Conservation (phyloP, 305 asterid genomes). For the Rubia peregrina region DNA sequence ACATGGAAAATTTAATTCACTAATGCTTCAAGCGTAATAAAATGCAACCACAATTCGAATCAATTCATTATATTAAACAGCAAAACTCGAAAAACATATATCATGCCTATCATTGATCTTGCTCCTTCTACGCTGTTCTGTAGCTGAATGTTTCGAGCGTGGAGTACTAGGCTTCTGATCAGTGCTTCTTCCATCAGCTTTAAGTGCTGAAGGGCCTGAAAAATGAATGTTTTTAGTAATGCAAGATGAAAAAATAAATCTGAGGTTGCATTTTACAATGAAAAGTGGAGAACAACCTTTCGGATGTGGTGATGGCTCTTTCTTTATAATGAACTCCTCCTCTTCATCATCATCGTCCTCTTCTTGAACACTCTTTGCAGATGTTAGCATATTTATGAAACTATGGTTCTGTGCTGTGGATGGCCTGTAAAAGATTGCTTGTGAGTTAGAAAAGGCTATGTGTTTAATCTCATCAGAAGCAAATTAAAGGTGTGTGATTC, state of each 20-base stretch:
- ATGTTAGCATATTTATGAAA: slow-evolving; percentile 70
- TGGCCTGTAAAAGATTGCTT: slow-evolving; percentile 43
- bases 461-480: neutral
- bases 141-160: slow-evolving; percentile 97
- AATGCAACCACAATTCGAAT: neutral
- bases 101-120: slow-evolving; percentile 95
- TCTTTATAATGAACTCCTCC: slow-evolving; percentile 62
- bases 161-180: slow-evolving; percentile 88
- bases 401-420: slow-evolving; percentile 55
- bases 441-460: slow-evolving; percentile 7
- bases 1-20: neutral
- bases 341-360: slow-evolving; percentile 77
- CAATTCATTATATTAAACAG: neutral
- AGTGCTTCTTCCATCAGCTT: slow-evolving; percentile 52
- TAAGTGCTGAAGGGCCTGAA: slow-evolving; percentile 55
- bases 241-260: slow-evolving; percentile 11
- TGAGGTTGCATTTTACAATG: slow-evolving; percentile 4
- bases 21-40: neutral
- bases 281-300: slow-evolving; percentile 43
- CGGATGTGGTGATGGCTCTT: slow-evolving; percentile 50
- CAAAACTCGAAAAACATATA: neutral
- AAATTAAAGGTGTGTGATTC: neutral
- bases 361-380: slow-evolving; percentile 61
- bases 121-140: slow-evolving; percentile 99
- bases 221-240: slow-evolving; percentile 11